Conservation (phyloP, 2,329 filamentous ascomycete species). For the Aureobasidium sp. region DNA sequence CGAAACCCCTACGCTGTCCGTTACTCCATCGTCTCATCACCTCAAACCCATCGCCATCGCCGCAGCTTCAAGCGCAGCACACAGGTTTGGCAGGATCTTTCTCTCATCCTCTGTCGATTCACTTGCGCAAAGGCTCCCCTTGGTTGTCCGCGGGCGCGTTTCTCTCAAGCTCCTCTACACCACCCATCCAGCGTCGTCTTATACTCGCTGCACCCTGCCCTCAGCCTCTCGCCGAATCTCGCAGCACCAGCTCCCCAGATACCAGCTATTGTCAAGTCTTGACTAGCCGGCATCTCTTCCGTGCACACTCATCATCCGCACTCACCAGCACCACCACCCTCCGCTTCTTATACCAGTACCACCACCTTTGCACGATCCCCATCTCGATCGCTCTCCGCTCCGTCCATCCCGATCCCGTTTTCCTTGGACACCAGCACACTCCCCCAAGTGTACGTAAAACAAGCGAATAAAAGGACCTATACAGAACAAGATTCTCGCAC, state of each 20-base stretch:
- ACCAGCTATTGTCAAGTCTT: conserved; percentile 15
- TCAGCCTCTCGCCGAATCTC: conserved; percentile 6
- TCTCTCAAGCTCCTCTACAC: background rate
- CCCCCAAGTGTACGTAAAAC: conserved; percentile 16
- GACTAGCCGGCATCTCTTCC: conserved; percentile 13
- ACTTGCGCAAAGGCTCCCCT: conserved; percentile 5
- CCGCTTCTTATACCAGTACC: conserved; percentile 3
- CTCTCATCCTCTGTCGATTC: conserved; percentile 4
- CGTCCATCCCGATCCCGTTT: conserved; percentile 16
- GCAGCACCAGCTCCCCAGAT: conserved; percentile 14
- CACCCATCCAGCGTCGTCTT: conserved; percentile 5
- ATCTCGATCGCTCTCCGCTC: conserved; percentile 12
- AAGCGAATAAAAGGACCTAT: conserved; percentile 15
- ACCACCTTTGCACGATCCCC: conserved; percentile 14
- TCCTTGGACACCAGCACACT: conserved; percentile 14
- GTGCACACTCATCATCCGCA: conserved; percentile 2
- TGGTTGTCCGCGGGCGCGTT: background rate
- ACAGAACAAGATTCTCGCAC: conserved; percentile 1
- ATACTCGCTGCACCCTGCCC: conserved; percentile 16
- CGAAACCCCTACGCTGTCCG: background rate
- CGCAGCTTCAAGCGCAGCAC: background rate
- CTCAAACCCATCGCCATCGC: conserved; percentile 7
- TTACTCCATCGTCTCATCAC: background rate
- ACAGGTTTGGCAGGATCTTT: conserved; percentile 14
- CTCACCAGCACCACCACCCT: conserved; percentile 14